These are phyloP conservation scores for Brachypodium distachyon DNA, from an alignment of 202 grass and related monocot genomes.

Conservation along the genomic window DNA sequence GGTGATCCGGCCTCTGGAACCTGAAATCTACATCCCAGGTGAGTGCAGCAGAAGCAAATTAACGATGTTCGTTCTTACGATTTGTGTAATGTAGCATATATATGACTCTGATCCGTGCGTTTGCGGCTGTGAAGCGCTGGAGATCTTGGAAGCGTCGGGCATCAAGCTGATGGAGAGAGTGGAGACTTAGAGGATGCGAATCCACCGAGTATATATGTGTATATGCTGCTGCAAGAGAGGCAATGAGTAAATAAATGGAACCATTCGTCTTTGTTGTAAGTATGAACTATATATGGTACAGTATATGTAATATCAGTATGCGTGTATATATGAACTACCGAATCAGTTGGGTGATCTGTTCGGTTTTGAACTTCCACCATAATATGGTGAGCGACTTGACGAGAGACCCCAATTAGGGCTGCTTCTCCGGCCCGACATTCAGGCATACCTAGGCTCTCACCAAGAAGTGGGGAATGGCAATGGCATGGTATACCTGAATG, in stretches of 20 bases:
- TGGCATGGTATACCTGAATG: background rate
- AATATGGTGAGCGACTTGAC: too few relatives aligned
- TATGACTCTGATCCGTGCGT: background rate
- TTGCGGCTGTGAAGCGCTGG: slow-evolving; percentile 54
- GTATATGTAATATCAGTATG: background rate
- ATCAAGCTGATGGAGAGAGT: slow-evolving; percentile 76
- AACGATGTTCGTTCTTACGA: background rate
- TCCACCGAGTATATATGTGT: background rate
- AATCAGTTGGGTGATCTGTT: background rate
- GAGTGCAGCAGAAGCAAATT: slow-evolving; percentile 5
- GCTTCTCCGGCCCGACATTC: background rate
- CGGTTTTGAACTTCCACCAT: background rate
- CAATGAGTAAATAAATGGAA: background rate
- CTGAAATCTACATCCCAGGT: slow-evolving; percentile 89
- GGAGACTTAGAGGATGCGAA: slow-evolving; percentile 20
- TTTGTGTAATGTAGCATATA: background rate
- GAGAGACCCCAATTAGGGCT: background rate
- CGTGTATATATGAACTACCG: too few relatives aligned
- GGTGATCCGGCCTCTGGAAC: slow-evolving; percentile 71
- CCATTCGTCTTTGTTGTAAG: background rate
- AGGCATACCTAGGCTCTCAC: too few relatives aligned
- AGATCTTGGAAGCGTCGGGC: slow-evolving; percentile 70
- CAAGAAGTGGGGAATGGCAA: background rate
- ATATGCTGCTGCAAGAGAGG: background rate
- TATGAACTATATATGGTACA: background rate